Evolutionary conservation across 1,139 yeast species (phyloP).

Genomic region (Fermentozyma sake): DNA sequence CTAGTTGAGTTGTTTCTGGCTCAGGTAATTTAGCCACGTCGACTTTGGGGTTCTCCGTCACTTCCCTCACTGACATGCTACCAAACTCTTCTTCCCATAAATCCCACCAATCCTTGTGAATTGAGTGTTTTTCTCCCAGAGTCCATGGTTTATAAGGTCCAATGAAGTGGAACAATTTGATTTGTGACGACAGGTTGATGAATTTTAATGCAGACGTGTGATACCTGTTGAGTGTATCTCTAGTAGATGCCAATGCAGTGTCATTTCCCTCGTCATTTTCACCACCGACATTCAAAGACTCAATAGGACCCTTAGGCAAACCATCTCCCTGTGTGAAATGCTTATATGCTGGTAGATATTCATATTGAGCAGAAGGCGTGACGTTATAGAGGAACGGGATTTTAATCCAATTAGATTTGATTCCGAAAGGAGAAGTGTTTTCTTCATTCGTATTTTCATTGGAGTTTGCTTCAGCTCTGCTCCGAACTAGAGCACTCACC

Average conservation of each 20-base stretch:
- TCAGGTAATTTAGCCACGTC: too few species aligned
- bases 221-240: conserved; percentile 17
- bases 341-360: conserved; percentile 74
- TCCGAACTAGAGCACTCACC: conserved; percentile 16
- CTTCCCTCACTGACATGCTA: conserved; percentile 10
- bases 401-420: conserved; percentile 46
- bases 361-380: conserved; percentile 78
- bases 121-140: conserved; percentile 12
- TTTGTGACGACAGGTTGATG: conserved; percentile 19
- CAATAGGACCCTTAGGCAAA: neutral
- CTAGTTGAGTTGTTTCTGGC: too few species aligned
- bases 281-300: neutral
- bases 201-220: conserved; percentile 23
- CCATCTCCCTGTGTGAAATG: conserved; percentile 45
- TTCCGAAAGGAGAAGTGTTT: conserved; percentile 1
- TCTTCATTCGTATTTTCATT: too few species aligned
- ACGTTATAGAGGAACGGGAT: conserved; percentile 84
- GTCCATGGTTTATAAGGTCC: conserved; percentile 85
- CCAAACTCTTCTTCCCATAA: conserved; percentile 35
- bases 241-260: conserved; percentile 8
- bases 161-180: conserved; percentile 73
- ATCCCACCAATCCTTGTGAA: conserved; percentile 43
- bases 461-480: neutral
- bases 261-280: conserved; percentile 1
- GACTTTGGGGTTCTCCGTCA: conserved; percentile 4